Conservation (phyloP, 2,329 filamentous ascomycete genomes). For the Lasiodiplodia theobromae region DNA sequence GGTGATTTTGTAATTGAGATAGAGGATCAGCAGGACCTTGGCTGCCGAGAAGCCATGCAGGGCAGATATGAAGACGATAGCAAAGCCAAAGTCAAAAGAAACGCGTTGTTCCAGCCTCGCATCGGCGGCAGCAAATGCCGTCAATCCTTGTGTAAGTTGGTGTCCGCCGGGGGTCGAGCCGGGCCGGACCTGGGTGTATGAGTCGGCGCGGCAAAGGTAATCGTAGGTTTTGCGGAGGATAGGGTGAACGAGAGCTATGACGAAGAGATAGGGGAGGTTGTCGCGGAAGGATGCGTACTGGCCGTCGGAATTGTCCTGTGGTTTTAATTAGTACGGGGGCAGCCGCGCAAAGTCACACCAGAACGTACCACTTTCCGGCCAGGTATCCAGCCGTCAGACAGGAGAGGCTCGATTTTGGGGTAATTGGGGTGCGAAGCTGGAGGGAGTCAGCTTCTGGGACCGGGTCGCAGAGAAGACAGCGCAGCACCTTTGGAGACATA, state of each 20-base stretch:
- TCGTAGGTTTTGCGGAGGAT: constrained; percentile 78
- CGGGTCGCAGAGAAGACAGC: background rate
- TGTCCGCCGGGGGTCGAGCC: constrained; percentile 42
- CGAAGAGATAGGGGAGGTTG: constrained; percentile 82
- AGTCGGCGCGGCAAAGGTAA: constrained; percentile 51
- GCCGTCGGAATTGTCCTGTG: constrained; percentile 82
- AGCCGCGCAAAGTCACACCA: background rate
- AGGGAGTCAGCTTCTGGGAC: constrained; percentile 29
- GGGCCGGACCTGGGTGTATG: constrained; percentile 53
- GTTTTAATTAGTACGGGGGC: background rate
- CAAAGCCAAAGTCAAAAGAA: constrained; percentile 84
- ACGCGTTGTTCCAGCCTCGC: constrained; percentile 68
- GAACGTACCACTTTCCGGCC: constrained; percentile 80
- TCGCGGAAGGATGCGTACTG: constrained; percentile 87
- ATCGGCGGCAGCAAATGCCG: constrained; percentile 59
- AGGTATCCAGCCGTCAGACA: constrained; percentile 88
- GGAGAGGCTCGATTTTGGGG: constrained; percentile 70
- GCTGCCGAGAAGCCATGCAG: constrained; percentile 85
- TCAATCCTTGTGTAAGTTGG: constrained; percentile 49
- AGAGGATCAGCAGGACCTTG: constrained; percentile 83
- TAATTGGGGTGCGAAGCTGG: constrained; percentile 84
- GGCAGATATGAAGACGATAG: constrained; percentile 76
- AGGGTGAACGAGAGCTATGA: constrained; percentile 80
- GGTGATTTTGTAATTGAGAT: constrained; percentile 80
- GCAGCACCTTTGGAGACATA: constrained; percentile 79